Evolutionary conservation across 306 rosid species (phyloP).

Genomic region (Lathyrus aphaca): DNA sequence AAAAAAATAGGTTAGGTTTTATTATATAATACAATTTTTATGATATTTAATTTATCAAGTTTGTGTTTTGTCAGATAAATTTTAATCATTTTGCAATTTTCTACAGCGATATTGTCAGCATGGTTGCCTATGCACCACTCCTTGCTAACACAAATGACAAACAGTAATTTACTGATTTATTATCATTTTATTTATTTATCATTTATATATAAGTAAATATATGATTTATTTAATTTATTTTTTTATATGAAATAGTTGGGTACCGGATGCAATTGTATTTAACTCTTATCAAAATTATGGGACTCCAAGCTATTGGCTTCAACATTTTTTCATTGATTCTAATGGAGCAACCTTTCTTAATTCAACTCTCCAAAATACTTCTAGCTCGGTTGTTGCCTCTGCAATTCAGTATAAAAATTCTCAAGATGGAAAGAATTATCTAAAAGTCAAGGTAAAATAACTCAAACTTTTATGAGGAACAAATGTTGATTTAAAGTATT

Average conservation of each 20-base stretch:
- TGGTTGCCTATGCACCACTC: conserved; percentile 42
- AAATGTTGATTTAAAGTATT: no score
- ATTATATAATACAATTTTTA: no score
- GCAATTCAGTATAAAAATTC: conserved; percentile 56
- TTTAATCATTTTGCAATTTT: not conserved
- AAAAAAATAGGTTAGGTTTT: no score
- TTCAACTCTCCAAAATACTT: conserved; percentile 47
- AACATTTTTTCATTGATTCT: conserved; percentile 51
- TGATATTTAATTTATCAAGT: no score
- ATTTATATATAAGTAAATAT: not conserved
- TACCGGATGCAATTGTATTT: conserved; percentile 75
- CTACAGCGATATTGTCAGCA: conserved; percentile 63
- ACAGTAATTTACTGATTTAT: conserved; percentile 39
- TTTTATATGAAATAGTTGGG: conserved; percentile 50
- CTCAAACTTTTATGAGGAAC: no score
- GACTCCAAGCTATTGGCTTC: conserved; percentile 31
- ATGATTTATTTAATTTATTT: not conserved
- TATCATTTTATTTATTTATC: not conserved
- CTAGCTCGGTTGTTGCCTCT: conserved; percentile 50
- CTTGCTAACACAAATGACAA: conserved; percentile 1
- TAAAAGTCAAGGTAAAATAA: conserved; percentile 64
- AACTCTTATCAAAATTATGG: conserved; percentile 61
- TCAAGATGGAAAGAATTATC: conserved; percentile 40
- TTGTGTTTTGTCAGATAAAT: not conserved
- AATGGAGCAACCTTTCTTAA: conserved; percentile 73